phyloP scores from a whole-genome alignment of 768 basidiomycete genomes.

The Boletus rubescentipes region DNA sequence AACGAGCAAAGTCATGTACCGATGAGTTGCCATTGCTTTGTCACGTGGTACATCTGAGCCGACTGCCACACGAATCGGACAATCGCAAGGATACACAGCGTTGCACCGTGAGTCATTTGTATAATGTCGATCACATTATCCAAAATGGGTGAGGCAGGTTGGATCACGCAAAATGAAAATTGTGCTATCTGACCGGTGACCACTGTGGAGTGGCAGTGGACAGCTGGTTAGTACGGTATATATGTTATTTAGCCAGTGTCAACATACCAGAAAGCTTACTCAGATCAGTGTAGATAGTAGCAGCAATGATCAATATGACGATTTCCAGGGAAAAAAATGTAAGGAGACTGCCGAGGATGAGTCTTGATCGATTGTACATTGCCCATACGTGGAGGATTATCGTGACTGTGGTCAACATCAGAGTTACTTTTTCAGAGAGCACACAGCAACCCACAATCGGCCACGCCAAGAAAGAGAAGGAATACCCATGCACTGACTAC shows the following conservation, averaged over 20 bases:
- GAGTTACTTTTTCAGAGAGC: not conserved
- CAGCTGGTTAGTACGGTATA: not conserved
- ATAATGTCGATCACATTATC: not conserved
- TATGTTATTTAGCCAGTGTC: not conserved
- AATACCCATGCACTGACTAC: not conserved
- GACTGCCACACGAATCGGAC: not conserved
- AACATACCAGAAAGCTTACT: not conserved
- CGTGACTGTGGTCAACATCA: not conserved
- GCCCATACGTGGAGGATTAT: slow-evolving; percentile 4
- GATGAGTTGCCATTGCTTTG: not conserved
- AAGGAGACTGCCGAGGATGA: not conserved
- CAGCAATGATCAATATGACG: not conserved
- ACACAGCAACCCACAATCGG: slow-evolving; percentile 3
- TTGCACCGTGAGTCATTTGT: not conserved
- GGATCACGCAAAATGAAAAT: not conserved
- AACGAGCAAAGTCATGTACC: not conserved
- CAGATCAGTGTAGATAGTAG: not conserved
- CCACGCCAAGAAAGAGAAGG: not conserved
- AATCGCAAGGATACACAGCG: not conserved
- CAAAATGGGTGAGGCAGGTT: not conserved
- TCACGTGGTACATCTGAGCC: not conserved
- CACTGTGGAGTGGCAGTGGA: not conserved
- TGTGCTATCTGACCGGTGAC: not conserved
- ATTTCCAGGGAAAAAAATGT: not conserved
- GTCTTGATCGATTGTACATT: not conserved